phyloP scores from a whole-genome alignment of 148 eudicot genomes.

The Vaccinium darrowii region DNA sequence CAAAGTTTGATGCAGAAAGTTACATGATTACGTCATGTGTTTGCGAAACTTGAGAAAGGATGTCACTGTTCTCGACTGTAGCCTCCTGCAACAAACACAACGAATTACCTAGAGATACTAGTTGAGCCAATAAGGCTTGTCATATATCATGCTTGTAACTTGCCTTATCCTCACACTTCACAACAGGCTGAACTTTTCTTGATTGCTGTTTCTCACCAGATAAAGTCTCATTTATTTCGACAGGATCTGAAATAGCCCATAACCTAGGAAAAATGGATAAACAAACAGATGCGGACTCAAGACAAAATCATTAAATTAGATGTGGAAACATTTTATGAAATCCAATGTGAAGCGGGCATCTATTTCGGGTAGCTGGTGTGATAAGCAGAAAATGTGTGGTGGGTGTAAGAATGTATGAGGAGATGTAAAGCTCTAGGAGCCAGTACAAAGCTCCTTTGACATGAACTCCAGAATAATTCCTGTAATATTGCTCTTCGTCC shows the following conservation, averaged over 20 bases:
- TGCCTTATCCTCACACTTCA: conserved; percentile 47
- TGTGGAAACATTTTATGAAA: background rate
- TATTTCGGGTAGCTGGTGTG: background rate
- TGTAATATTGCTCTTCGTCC: background rate
- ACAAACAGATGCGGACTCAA: conserved; percentile 2
- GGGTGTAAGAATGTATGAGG: background rate
- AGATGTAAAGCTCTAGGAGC: background rate
- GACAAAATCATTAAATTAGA: background rate
- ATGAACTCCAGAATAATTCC: background rate
- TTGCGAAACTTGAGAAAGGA: conserved; percentile 50
- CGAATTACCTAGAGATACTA: conserved; percentile 8
- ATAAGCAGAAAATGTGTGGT: background rate
- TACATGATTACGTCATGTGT: conserved; percentile 59
- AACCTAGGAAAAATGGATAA: conserved; percentile 33
- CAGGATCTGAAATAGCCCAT: conserved; percentile 32
- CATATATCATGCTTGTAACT: conserved; percentile 19
- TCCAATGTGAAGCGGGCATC: background rate
- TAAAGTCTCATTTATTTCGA: conserved; percentile 24
- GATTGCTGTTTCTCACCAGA: conserved; percentile 18
- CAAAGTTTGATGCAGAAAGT: conserved; percentile 19
- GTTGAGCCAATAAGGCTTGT: conserved; percentile 7
- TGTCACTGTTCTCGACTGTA: conserved; percentile 21
- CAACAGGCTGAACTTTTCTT: conserved; percentile 26
- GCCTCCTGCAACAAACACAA: conserved; percentile 27
- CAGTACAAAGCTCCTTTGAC: background rate